Base-by-base conservation (phyloP, 78 protist genomes). In the slime mould (Dictyostelium discoideum) region DNA sequence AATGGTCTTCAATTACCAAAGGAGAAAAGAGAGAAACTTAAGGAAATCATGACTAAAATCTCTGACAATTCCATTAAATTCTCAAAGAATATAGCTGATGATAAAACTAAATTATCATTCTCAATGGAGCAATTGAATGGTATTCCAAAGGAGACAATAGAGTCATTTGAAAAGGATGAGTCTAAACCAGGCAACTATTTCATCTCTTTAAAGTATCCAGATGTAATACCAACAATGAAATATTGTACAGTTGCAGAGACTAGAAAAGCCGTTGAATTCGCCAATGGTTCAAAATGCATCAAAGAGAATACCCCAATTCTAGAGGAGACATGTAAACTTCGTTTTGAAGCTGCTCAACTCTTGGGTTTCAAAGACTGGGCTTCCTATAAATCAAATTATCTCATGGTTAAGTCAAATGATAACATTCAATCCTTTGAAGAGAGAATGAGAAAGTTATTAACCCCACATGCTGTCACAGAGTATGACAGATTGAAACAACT, bases 141-240 rank as follows among this genome's bases (percentile, higher is more conserved):
- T 42, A 57, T 96, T n/a, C 96, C 96, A 22, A 96, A 94, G 44
- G 95, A 97, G 3, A 74, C 83, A 0, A 3, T 97, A 13, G 50
- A 85, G 63, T n/a, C 14, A 11, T 69, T 65, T 40, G 83, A 81
- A 48, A 69, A 85, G 80, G 84, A 85, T 16, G 97, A 60, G 2
- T 83, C 32, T 3, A 69, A 76, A 26, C 42, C 54, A 24, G 92
- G 87, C 20, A 92, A 81, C 80, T 88, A 80, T 44, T 73, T 81
- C 14, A 77, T 95, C 50, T 63, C 93, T 6, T 69, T 96, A n/a
- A 85, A 96, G 44, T 89, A 96, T 22, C 98, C 98, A 48, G 97
- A 94, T n/a, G 10, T 93, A 9, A 0, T 96, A 13, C 97, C 97
- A 67, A 44, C 87, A 20, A 65, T 97, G 90, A 81, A 83, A 85